Conservation (phyloP, 164 flowering plant genomes). For the Platanus orientalis region DNA sequence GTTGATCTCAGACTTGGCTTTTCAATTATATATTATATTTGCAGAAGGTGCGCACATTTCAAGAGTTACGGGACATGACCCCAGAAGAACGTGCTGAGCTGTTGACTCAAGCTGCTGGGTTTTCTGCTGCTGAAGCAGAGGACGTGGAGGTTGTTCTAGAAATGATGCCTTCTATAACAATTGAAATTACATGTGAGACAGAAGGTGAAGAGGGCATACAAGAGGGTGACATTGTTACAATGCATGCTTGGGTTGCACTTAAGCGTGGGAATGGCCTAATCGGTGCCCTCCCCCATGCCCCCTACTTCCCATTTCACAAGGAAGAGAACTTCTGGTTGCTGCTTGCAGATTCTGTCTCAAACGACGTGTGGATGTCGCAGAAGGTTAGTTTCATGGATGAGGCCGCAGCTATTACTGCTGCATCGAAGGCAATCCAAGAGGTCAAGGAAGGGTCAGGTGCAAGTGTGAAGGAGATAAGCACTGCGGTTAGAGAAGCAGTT, state of each 20-base stretch:
- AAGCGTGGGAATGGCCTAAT: slow-evolving; percentile 68
- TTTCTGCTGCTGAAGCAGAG: slow-evolving; percentile 54
- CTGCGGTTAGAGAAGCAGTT: slow-evolving; percentile 60
- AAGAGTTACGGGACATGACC: slow-evolving; percentile 69
- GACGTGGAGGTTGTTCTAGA: slow-evolving; percentile 83
- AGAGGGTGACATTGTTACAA: slow-evolving; percentile 87
- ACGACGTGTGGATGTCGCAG: slow-evolving; percentile 82
- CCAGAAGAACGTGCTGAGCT: slow-evolving; percentile 64
- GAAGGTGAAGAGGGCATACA: slow-evolving; percentile 97
- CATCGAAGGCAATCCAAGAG: slow-evolving; percentile 72
- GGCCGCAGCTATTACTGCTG: slow-evolving; percentile 66
- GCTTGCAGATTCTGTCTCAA: slow-evolving; percentile 70
- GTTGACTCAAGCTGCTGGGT: slow-evolving; percentile 65
- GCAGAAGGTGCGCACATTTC: slow-evolving; percentile 82
- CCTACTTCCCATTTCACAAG: slow-evolving; percentile 84
- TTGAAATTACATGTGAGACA: slow-evolving; percentile 76
- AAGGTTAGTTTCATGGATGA: slow-evolving; percentile 84
- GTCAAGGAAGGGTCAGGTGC: slow-evolving; percentile 75
- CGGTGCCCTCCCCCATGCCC: slow-evolving; percentile 87
- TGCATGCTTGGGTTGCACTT: slow-evolving; percentile 84
- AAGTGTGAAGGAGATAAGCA: slow-evolving; percentile 41
- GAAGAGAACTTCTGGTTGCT: slow-evolving; percentile 88
- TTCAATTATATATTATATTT: slow-evolving; percentile 7
- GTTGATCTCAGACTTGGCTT: not conserved
- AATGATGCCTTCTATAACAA: slow-evolving; percentile 71